Conservation (phyloP, 1,139 yeast genomes). For the Hansenula anomala region DNA sequence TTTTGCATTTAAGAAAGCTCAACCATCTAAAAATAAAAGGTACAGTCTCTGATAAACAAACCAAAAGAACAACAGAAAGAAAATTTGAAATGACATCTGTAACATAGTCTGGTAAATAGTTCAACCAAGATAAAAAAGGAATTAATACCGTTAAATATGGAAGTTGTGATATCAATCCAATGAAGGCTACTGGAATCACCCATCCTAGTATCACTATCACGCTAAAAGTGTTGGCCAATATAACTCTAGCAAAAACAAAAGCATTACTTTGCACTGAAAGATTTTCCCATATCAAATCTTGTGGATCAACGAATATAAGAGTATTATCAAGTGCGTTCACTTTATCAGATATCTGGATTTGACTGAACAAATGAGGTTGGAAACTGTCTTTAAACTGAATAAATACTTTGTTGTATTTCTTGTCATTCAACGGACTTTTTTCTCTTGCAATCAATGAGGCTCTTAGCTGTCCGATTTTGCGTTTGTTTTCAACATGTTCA, state of each 20-base stretch:
- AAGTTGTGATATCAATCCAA: constrained; percentile 62
- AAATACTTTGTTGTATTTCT: constrained; percentile 38
- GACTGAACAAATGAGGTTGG: constrained; percentile 51
- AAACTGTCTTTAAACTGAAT: constrained; percentile 44
- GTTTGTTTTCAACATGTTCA: constrained; percentile 7
- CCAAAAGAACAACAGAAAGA: constrained; percentile 56
- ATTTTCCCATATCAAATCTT: constrained; percentile 59
- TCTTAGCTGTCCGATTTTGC: constrained; percentile 20
- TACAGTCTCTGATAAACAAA: constrained; percentile 52
- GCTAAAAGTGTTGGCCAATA: constrained; percentile 38
- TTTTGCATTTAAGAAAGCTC: constrained; percentile 43
- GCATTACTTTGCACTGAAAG: constrained; percentile 33
- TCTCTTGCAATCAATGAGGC: constrained; percentile 20
- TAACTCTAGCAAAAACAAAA: constrained; percentile 31
- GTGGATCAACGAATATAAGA: constrained; percentile 47
- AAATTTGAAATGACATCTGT: constrained; percentile 51
- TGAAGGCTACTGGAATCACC: constrained; percentile 68
- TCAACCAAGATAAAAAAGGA: constrained; percentile 50
- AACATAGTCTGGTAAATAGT: constrained; percentile 46
- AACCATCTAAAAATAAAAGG: constrained; percentile 46
- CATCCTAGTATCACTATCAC: constrained; percentile 50
- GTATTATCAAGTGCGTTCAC: constrained; percentile 40
- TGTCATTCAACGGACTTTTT: constrained; percentile 19
- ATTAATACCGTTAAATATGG: constrained; percentile 52
- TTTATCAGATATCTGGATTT: constrained; percentile 41